Base-by-base conservation (phyloP, 768 basidiomycete species). In the Boletus rubroflammeus region DNA sequence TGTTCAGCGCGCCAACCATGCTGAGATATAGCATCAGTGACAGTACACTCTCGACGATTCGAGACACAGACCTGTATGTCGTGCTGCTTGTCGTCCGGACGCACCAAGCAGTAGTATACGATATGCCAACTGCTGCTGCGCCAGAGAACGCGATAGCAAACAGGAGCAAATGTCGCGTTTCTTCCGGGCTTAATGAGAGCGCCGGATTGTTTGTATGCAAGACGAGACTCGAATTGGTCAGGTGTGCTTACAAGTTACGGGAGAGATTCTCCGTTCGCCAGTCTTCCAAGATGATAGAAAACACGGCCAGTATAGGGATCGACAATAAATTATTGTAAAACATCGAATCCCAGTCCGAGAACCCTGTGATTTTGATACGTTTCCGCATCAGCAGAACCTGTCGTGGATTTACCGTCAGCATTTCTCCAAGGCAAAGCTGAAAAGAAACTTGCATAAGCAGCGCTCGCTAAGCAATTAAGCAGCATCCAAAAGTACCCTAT, bases 341-440 rank as follows among this genome's bases (percentile, higher is more conserved):
- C 94, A 98, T 98, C 13, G 94, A 87, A 66, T 98, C 96, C 95
- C 94, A 97, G 65, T 99, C 96, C 46, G 93, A 86, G 75, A 98
- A 98, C 19, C 92, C 92, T 15, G 93, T 98, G 39, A 78, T 71
- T 75, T 98, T 98, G 78, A 99, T 98, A 53, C 88, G 82, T 70
- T 96, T 98, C 53, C 97, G 84, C 97, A 98, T 98, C 38, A 90
- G 79, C 46, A 99, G 79, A 36, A 97, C 93, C 93, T 96, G 62
- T 46, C 34, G 28, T 17, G 26, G 34, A 26, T 11, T 26, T 17
- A n/a, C 43, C 47, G 45, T 52, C 17, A 56, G 48, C 25, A 38
- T 40, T 31, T 56, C 41, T 53, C 40, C 14, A 46, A 35, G 51
- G n/a, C 9, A 34, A 53, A 35, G 25, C 8, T 19, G 29, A 23